phyloP scores from a whole-genome alignment of 257 asterid genomes.

The Solanum commersonii region DNA sequence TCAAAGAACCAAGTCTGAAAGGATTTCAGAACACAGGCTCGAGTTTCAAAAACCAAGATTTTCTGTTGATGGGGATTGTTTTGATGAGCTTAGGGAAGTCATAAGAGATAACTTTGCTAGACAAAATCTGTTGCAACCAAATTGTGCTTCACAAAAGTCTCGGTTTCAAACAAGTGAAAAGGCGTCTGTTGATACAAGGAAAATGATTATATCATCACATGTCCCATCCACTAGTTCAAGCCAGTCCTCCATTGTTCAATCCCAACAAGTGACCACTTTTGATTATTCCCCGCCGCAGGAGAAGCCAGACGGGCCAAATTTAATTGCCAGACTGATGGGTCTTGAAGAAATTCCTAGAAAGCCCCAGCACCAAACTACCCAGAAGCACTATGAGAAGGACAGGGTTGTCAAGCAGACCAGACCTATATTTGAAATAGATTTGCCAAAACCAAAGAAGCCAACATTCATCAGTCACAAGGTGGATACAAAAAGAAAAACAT shows the following conservation, averaged over 20 bases:
- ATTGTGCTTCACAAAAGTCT: slow-evolving; percentile 6
- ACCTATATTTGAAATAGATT: slow-evolving; percentile 35
- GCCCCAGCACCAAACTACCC: background rate
- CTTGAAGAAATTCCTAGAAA: slow-evolving; percentile 34
- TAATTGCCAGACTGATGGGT: slow-evolving; percentile 83
- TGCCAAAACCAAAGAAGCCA: slow-evolving; percentile 46
- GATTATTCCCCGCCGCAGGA: slow-evolving; percentile 22
- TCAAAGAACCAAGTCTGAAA: slow-evolving; percentile 23
- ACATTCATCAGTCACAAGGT: slow-evolving; percentile 19
- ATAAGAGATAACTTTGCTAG: slow-evolving; percentile 53
- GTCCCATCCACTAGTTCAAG: slow-evolving; percentile 47
- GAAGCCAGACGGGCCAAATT: slow-evolving; percentile 37
- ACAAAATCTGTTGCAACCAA: slow-evolving; percentile 37
- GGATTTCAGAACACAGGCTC: slow-evolving; percentile 11
- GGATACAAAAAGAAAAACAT: slow-evolving; percentile 21
- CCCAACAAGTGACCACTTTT: slow-evolving; percentile 25
- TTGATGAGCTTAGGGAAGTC: slow-evolving; percentile 63
- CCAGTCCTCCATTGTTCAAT: slow-evolving; percentile 31
- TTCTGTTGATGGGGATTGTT: slow-evolving; percentile 48
- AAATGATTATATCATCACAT: slow-evolving; percentile 21
- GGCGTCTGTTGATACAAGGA: slow-evolving; percentile 7
- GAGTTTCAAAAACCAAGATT: slow-evolving; percentile 31
- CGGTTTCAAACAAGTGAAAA: slow-evolving; percentile 1
- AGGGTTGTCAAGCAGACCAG: slow-evolving; percentile 11
- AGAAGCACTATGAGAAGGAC: slow-evolving; percentile 10